These are phyloP conservation scores for Hibiscus tridactylites DNA, from an alignment of 345 rosid genomes.

Conservation along the genomic window DNA sequence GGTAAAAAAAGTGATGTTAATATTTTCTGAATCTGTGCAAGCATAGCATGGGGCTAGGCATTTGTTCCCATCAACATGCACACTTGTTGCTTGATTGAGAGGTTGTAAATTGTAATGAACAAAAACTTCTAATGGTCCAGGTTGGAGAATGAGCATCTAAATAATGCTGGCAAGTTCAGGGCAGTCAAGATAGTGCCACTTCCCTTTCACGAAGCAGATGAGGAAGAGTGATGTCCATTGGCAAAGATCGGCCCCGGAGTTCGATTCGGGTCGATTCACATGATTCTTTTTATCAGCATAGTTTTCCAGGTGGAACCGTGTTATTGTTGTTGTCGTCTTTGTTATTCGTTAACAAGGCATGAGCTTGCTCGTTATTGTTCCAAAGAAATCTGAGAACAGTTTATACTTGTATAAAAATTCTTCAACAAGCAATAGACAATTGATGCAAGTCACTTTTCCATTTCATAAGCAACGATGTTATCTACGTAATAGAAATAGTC, in stretches of 20 bases:
- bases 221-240: slow-evolving; percentile 61
- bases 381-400: slow-evolving; percentile 17
- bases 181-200: slow-evolving; percentile 93
- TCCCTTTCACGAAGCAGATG: slow-evolving; percentile 91
- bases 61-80: neutral
- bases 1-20: slow-evolving; percentile 32
- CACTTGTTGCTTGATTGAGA: neutral
- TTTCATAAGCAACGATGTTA: too few species aligned
- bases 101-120: slow-evolving; percentile 1
- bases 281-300: slow-evolving; percentile 8
- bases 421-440: slow-evolving; percentile 17
- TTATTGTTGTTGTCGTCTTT: slow-evolving; percentile 18
- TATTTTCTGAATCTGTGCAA: neutral
- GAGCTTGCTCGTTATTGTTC: slow-evolving; percentile 21
- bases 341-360: slow-evolving; percentile 22
- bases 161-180: slow-evolving; percentile 90
- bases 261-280: slow-evolving; percentile 13
- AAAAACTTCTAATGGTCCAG: slow-evolving; percentile 35
- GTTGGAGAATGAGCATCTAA: slow-evolving; percentile 99
- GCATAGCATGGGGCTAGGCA: neutral
- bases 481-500: too few species aligned
- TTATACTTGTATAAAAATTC: slow-evolving; percentile 33
- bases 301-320: slow-evolving; percentile 23
- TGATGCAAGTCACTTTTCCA: slow-evolving; percentile 7
- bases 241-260: slow-evolving; percentile 29